phyloP scores from a whole-genome alignment of 2,329 filamentous ascomycete species.

The Dactylellina haptotyla region DNA sequence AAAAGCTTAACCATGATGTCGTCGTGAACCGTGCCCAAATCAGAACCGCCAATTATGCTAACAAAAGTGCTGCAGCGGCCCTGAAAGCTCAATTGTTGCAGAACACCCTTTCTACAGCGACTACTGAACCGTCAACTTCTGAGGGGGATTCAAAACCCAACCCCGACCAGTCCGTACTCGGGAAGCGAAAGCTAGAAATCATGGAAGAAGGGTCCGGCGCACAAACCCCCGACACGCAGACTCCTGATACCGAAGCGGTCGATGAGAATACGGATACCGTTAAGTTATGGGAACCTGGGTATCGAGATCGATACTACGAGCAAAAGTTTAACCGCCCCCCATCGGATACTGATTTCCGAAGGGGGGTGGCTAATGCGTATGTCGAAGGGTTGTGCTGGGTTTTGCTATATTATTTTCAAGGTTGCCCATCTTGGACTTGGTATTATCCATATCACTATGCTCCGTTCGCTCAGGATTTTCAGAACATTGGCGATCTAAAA shows the following conservation, averaged over 20 bases:
- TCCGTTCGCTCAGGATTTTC: slow-evolving; percentile 95
- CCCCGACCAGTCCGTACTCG: slow-evolving; percentile 65
- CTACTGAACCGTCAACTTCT: background rate
- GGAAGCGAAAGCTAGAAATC: slow-evolving; percentile 80
- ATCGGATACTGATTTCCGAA: slow-evolving; percentile 83
- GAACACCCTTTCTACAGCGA: slow-evolving; percentile 46
- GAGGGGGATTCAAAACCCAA: slow-evolving; percentile 55
- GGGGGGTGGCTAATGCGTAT: slow-evolving; percentile 88
- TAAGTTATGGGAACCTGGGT: slow-evolving; percentile 91
- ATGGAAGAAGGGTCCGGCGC: slow-evolving; percentile 71
- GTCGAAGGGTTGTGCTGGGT: slow-evolving; percentile 97
- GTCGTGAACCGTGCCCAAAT: slow-evolving; percentile 77
- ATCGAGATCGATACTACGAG: slow-evolving; percentile 94
- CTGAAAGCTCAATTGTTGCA: slow-evolving; percentile 80
- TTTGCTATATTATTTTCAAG: slow-evolving; percentile 95
- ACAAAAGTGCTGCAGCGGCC: slow-evolving; percentile 92
- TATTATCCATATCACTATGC: slow-evolving; percentile 99
- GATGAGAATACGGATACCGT: slow-evolving; percentile 75
- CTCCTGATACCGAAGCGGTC: slow-evolving; percentile 61
- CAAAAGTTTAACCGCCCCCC: slow-evolving; percentile 91
- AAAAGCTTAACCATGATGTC: slow-evolving; percentile 83
- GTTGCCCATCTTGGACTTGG: slow-evolving; percentile 98
- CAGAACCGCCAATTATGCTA: slow-evolving; percentile 78
- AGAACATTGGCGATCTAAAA: slow-evolving; percentile 79
- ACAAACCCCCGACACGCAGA: slow-evolving; percentile 64